Evolutionary conservation across 2,329 filamentous ascomycete species (phyloP), one percentile per base, ranked within the genome.

Genomic region (Dactylella cylindrospora): DNA sequence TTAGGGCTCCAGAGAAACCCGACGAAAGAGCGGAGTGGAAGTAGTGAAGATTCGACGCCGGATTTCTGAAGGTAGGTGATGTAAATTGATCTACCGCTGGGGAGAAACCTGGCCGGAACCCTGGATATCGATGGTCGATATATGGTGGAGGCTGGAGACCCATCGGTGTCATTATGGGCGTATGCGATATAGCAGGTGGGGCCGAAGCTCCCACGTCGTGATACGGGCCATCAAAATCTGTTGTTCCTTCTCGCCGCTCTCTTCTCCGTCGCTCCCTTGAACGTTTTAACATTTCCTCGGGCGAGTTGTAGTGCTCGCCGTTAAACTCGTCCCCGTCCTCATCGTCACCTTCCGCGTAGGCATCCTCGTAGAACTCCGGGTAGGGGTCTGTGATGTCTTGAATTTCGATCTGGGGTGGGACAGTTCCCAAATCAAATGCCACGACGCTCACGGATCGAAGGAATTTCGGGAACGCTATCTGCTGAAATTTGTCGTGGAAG

Each of bases 351-450:
- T 80, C 79, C 60, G 86, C 85, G 29, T 83, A 76, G 20, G 86
- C 83, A 67, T 88, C 84, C 68, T 96, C 93, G 76, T 98, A 98
- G 71, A 98, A 98, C 70, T 98, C 93, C 0, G 90, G 85, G 57
- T 97, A 80, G 1, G 93, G 93, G 72, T 98, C 90, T 68, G 91
- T 94, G 64, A 98, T 90, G 73, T 97, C 93, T 74, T 96, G 97
- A 70, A 98, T 84, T 71, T 94, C 89, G 33, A 98, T 81, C 68
- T 87, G 81, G 1, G 93, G 93, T 31, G 87, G 79, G 43, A 91
- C 83, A 22, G 78, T 82, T 40, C 93, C 93, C 72, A 98, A 96
- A 66, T 91, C 85, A 74, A 98, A 98, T 64, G 88, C 85, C 72
- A 96, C 90, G 32, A 96, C 90, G 50, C 89, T 86, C 68, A 98